Conservation (phyloP, 345 rosid genomes). For the Laguncularia racemosa region DNA sequence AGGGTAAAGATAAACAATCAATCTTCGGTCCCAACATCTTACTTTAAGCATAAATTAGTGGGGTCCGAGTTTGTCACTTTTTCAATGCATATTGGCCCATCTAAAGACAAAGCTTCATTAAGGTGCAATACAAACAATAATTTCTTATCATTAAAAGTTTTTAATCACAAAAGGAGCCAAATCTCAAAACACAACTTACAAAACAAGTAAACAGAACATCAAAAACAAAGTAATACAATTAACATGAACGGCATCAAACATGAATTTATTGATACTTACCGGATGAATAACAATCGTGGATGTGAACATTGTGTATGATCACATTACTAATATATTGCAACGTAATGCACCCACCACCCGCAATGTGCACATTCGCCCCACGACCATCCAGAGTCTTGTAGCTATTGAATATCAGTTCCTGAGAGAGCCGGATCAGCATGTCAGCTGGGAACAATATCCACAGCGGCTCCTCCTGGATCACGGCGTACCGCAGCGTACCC, state of each 20-base stretch:
- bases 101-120: no score
- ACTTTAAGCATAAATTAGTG: no score
- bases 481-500: slow-evolving; percentile 91
- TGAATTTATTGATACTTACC: slow-evolving; percentile 24
- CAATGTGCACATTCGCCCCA: slow-evolving; percentile 87
- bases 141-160: no score
- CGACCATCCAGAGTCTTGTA: slow-evolving; percentile 93
- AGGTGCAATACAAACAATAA: neutral
- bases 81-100: no score
- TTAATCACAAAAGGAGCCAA: no score
- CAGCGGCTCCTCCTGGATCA: slow-evolving; percentile 76
- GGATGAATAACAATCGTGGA: slow-evolving; percentile 78
- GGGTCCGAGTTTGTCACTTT: no score
- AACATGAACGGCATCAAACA: neutral
- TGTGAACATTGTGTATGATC: slow-evolving; percentile 84
- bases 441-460: slow-evolving; percentile 93
- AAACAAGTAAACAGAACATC: neutral
- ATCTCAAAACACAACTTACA: no score
- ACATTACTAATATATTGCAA: slow-evolving; percentile 80
- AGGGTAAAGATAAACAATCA: no score
- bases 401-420: slow-evolving; percentile 91
- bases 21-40: no score
- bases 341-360: slow-evolving; percentile 95
- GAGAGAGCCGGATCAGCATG: slow-evolving; percentile 72
- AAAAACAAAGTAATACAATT: neutral